Evolutionary conservation across 2,329 filamentous ascomycete genomes (phyloP).

Genomic region (Penicillium psychrosexuale): DNA sequence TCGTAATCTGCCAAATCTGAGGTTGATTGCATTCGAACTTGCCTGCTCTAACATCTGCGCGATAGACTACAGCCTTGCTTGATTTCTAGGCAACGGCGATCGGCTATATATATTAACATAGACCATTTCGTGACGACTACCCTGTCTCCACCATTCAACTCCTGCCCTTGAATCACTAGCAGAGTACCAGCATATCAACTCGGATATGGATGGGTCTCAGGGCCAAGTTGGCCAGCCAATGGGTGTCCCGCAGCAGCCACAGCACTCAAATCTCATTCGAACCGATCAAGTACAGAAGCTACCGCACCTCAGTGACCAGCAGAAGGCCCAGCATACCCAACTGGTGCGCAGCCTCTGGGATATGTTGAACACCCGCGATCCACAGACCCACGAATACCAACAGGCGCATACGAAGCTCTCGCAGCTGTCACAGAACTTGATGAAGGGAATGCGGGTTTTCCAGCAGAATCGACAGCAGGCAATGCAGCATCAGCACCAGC

Average conservation of each 20-base stretch:
- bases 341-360: constrained; percentile 56
- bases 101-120: neutral
- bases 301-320: constrained; percentile 52
- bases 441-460: constrained; percentile 51
- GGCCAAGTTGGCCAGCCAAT: constrained; percentile 31
- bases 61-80: neutral
- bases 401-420: constrained; percentile 51
- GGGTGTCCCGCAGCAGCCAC: constrained; percentile 36
- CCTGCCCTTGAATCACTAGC: neutral
- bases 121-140: neutral
- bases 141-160: neutral
- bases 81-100: neutral
- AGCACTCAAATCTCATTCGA: constrained; percentile 49
- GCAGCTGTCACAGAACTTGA: constrained; percentile 51
- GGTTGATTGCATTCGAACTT: neutral
- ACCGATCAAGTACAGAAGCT: constrained; percentile 54
- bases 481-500: constrained; percentile 16
- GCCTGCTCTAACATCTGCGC: neutral
- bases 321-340: constrained; percentile 56
- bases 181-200: constrained; percentile 6
- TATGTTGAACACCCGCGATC: constrained; percentile 48
- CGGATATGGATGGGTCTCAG: constrained; percentile 35
- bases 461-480: constrained; percentile 40
- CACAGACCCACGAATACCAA: constrained; percentile 50
- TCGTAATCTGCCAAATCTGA: neutral